Evolutionary conservation across 73 alveolate species (phyloP), one percentile per base, ranked within the genome.

Genomic region (Blepharisma japonicum): DNA sequence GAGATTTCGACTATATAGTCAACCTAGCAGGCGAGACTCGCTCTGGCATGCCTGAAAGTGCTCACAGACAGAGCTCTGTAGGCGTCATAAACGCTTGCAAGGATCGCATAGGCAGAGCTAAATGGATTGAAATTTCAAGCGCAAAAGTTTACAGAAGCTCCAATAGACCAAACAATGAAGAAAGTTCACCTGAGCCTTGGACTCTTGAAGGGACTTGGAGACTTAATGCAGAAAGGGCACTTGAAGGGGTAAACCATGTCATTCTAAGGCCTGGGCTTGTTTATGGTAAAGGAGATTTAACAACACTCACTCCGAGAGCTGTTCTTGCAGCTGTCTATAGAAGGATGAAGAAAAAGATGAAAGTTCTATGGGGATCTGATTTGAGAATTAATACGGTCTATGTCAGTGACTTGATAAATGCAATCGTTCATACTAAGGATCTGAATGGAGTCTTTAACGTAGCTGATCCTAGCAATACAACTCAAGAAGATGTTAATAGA

Each of bases 11-110:
- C 18, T 71, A 45, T 46, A 18, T 71, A 6, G 72, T 71, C 25
- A 71, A 71, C 47, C 5, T 42, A 9, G 45, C 81, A 8, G 81
- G 81, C 7, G 81, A 71, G 5, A 71, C 81, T 7, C 18, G 81
- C 11, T 20, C 45, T 7, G 81, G 49, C 38, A 77, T 71, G 9
- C 71, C 61, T 1, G 81, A 71, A 18, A 54, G 39, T 46, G 53
- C 32, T 20, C 45, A 61, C 23, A 14, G 74, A 5, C 39, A 14
- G 38, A 20, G 46, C 48, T 61, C 74, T 20, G 74, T 61, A 20
- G 74, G 74, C 2, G 74, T 61, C 47, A 61, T 61, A 14, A n/a
- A 5, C 3, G 74, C 74, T 20, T 61, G 74, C 47, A 61, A 61
- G 23, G 47, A n/a, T 61, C 0, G 14, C 0, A 5, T 61, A 1